Evolutionary conservation across 305 asterid genomes (phyloP).

Genomic region (Caryopteris hybrid): DNA sequence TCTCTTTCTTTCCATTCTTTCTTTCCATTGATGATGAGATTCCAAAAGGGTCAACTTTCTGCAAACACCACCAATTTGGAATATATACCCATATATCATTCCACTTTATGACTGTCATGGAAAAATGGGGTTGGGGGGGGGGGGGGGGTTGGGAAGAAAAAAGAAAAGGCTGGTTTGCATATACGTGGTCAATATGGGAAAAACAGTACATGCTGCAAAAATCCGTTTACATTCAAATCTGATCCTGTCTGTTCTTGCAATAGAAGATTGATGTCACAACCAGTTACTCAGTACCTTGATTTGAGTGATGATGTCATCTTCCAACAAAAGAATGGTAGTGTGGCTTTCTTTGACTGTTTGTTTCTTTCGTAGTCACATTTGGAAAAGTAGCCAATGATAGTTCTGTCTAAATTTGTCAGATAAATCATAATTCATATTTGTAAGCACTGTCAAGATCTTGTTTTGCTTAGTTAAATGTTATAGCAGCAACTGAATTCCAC

Average conservation of each 20-base stretch:
- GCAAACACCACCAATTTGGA: constrained; percentile 43
- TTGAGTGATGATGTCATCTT: constrained; percentile 30
- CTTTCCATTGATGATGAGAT: constrained; percentile 59
- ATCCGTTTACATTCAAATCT: constrained; percentile 27
- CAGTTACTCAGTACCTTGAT: constrained; percentile 18
- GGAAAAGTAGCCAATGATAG: constrained; percentile 24
- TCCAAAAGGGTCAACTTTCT: constrained; percentile 41
- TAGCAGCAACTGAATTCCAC: not conserved
- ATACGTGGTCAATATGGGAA: constrained; percentile 28
- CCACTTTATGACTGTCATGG: constrained; percentile 21
- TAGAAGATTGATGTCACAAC: constrained; percentile 32
- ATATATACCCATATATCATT: constrained; percentile 47
- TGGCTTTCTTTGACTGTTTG: constrained; percentile 26
- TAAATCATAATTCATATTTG: not conserved
- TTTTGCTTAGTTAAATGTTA: not conserved
- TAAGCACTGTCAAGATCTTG: not conserved
- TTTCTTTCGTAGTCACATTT: constrained; percentile 19
- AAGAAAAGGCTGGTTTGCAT: constrained; percentile 8
- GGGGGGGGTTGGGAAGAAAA: too few relatives aligned
- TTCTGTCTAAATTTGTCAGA: not conserved
- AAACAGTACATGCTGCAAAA: constrained; percentile 20
- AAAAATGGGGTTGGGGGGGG: too few relatives aligned
- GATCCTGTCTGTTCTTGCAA: constrained; percentile 20
- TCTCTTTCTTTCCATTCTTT: constrained; percentile 35
- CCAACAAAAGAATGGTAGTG: constrained; percentile 33